phyloP scores from a whole-genome alignment of 2,329 filamentous ascomycete species.

The Trichoderma sp. region DNA sequence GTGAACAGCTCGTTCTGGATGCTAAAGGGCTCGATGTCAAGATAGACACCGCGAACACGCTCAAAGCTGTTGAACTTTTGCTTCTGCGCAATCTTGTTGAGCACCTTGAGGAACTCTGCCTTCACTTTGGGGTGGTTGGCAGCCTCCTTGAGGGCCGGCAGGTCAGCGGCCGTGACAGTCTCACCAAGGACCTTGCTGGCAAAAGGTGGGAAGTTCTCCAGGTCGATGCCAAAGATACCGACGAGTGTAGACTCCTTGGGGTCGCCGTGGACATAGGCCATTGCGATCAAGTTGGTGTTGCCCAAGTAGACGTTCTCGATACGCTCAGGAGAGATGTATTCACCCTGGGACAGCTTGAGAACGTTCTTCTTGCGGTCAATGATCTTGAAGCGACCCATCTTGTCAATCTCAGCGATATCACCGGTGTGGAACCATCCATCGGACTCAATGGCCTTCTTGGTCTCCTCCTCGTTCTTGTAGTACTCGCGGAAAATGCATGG shows the following conservation, averaged over 20 bases:
- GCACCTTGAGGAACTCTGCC: conserved; percentile 71
- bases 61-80: conserved; percentile 93
- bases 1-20: conserved; percentile 90
- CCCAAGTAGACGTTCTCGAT: conserved; percentile 93
- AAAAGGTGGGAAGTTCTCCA: conserved; percentile 77
- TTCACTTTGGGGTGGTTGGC: conserved; percentile 68
- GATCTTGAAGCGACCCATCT: conserved; percentile 82
- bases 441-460: conserved; percentile 72
- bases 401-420: conserved; percentile 84
- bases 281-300: conserved; percentile 72
- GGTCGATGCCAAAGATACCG: conserved; percentile 83
- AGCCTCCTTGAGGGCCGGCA: conserved; percentile 64
- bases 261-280: conserved; percentile 90
- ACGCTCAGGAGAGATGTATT: conserved; percentile 96
- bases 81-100: conserved; percentile 75
- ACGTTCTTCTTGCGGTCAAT: conserved; percentile 98
- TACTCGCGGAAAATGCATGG: conserved; percentile 82
- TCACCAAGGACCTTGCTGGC: conserved; percentile 73
- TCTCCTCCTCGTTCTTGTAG: conserved; percentile 87
- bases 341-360: conserved; percentile 95
- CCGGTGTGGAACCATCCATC: conserved; percentile 98
- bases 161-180: conserved; percentile 62
- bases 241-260: conserved; percentile 78
- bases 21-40: conserved; percentile 86
- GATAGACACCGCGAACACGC: conserved; percentile 68